phyloP scores from a whole-genome alignment of 495 filamentous ascomycete species.

The Penicillium turbatum region DNA sequence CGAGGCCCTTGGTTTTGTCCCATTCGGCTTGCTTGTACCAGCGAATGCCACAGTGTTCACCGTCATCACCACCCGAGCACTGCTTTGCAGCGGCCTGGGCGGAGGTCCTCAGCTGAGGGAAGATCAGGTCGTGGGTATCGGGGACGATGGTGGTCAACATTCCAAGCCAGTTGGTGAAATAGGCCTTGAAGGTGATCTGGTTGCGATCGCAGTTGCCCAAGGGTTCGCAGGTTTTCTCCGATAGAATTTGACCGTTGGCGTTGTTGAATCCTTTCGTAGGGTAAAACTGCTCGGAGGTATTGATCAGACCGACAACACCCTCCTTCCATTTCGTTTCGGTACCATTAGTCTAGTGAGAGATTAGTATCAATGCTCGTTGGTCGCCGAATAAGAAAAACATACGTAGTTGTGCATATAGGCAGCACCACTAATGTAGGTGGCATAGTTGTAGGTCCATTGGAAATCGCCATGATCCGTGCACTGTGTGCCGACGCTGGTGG shows the following conservation, averaged over 20 bases:
- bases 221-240: constrained; percentile 68
- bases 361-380: constrained; percentile 3
- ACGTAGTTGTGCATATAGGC: constrained; percentile 75
- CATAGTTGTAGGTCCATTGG: constrained; percentile 77
- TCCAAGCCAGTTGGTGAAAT: constrained; percentile 66
- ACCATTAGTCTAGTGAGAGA: constrained; percentile 36
- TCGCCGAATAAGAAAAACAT: constrained; percentile 12
- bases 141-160: constrained; percentile 63
- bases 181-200: constrained; percentile 71
- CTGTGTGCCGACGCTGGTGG: constrained; percentile 50
- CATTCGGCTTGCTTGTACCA: constrained; percentile 45
- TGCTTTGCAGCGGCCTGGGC: constrained; percentile 57
- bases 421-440: constrained; percentile 66
- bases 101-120: constrained; percentile 51
- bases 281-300: constrained; percentile 42
- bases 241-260: constrained; percentile 50
- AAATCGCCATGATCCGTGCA: constrained; percentile 58
- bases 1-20: constrained; percentile 48
- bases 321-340: constrained; percentile 49
- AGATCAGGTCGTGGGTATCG: constrained; percentile 51
- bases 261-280: constrained; percentile 48
- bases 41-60: constrained; percentile 46
- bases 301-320: constrained; percentile 53
- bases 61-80: constrained; percentile 52
- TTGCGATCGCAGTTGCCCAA: constrained; percentile 63